phyloP scores from a whole-genome alignment of 352 stramenopile genomes.

The Phytopythium boreale region DNA sequence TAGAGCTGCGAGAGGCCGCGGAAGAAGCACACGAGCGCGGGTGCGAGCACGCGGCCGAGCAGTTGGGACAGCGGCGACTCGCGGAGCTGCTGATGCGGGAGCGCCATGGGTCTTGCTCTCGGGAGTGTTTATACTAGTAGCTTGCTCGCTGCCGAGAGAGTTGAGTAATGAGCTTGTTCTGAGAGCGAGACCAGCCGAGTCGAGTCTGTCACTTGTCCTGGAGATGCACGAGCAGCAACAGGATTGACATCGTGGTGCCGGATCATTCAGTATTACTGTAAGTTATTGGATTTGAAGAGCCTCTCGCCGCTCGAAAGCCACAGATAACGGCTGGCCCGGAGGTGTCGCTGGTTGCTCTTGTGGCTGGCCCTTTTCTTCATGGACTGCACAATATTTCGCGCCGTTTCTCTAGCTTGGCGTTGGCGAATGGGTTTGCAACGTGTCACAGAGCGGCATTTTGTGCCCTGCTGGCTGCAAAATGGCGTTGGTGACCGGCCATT shows the following conservation, averaged over 20 bases:
- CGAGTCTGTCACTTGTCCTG: no score
- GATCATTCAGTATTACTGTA: no score
- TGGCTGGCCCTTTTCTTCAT: background rate
- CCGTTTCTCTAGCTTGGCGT: background rate
- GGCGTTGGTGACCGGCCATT: background rate
- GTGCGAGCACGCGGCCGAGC: constrained; percentile 1
- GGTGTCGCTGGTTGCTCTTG: background rate
- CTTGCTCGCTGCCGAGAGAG: background rate
- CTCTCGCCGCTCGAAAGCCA: no score
- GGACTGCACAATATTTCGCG: no score
- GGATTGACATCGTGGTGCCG: no score
- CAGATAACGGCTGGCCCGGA: background rate
- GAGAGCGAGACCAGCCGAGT: background rate
- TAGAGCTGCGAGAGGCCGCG: background rate
- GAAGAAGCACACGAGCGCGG: background rate
- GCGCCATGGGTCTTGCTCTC: background rate
- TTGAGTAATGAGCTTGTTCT: background rate
- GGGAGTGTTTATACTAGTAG: background rate
- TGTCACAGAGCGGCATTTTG: background rate
- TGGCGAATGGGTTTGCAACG: background rate
- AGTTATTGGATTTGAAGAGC: no score
- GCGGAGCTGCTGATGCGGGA: constrained; percentile 3
- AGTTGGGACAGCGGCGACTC: constrained; percentile 2
- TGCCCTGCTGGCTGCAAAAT: background rate
- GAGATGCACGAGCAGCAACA: no score